A percentile compares a stretch with the other conserved stretches of the same genome.
phyloP scores from a whole-genome alignment of 2,329 filamentous ascomycete species.

The Xylariaceae sp. region DNA sequence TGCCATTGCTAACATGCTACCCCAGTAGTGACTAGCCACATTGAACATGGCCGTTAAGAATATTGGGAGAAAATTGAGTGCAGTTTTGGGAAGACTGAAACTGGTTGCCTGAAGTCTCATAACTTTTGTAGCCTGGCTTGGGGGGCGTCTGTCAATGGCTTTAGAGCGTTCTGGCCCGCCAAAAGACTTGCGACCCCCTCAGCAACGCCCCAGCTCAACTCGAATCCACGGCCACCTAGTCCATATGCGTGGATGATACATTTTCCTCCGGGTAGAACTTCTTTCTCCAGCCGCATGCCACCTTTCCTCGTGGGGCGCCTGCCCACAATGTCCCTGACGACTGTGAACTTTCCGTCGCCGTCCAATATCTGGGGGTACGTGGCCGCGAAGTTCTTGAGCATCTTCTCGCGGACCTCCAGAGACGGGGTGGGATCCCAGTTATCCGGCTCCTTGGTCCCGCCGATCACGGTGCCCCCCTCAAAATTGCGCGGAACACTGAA shows the following conservation, averaged over 20 bases:
- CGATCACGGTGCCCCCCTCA: slow-evolving; percentile 57
- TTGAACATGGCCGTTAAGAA: no score
- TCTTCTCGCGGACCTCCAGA: slow-evolving; percentile 32
- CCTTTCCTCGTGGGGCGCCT: slow-evolving; percentile 37
- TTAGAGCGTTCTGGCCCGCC: slow-evolving; percentile 12
- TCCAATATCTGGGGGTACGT: slow-evolving; percentile 22
- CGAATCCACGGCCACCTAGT: slow-evolving; percentile 52
- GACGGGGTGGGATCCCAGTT: slow-evolving; percentile 47
- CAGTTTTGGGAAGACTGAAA: no score
- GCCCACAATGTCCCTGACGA: slow-evolving; percentile 37
- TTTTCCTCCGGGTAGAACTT: slow-evolving; percentile 25
- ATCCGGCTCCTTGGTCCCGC: slow-evolving; percentile 55
- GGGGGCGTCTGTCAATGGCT: no score
- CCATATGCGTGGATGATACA: slow-evolving; percentile 50
- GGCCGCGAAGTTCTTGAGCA: slow-evolving; percentile 33
- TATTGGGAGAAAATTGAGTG: no score
- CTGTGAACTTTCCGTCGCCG: slow-evolving; percentile 20
- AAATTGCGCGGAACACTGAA: slow-evolving; percentile 56
- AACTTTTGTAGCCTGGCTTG: no score
- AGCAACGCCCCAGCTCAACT: slow-evolving; percentile 54
- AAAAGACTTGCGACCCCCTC: slow-evolving; percentile 38
- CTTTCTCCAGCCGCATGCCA: slow-evolving; percentile 46
- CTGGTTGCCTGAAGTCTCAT: no score
- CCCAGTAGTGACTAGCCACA: no score
- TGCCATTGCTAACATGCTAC: no score